Conservation (phyloP, 805 yeast species). For the Ogataea ramenticola region DNA sequence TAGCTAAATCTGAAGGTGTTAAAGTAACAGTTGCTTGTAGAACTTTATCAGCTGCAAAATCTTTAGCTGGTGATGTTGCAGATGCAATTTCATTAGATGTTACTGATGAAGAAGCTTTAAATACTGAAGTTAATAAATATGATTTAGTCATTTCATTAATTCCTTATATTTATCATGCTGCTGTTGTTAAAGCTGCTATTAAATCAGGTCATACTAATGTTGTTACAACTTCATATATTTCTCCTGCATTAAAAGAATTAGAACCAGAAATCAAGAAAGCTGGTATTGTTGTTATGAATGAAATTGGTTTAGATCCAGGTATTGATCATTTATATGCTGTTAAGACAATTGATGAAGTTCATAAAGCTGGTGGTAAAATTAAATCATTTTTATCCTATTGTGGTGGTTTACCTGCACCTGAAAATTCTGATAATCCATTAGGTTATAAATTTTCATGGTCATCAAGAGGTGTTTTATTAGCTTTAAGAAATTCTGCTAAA, state of each 20-base stretch:
- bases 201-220: slow-evolving; percentile 77
- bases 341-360: slow-evolving; percentile 96
- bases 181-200: slow-evolving; percentile 90
- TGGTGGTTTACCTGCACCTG: slow-evolving; percentile 99
- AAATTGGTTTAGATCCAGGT: slow-evolving; percentile 98
- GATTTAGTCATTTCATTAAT: slow-evolving; percentile 92
- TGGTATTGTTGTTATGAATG: slow-evolving; percentile 96
- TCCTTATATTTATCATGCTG: slow-evolving; percentile 91
- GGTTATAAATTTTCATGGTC: slow-evolving; percentile 99
- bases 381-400: slow-evolving; percentile 93
- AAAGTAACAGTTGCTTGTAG: slow-evolving; percentile 96
- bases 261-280: slow-evolving; percentile 87
- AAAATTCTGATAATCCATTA: slow-evolving; percentile 93
- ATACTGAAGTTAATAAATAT: slow-evolving; percentile 64
- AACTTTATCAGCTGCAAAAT: slow-evolving; percentile 80
- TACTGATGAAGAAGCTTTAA: slow-evolving; percentile 67
- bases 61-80: slow-evolving; percentile 74
- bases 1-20: slow-evolving; percentile 68
- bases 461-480: slow-evolving; percentile 94
- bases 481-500: slow-evolving; percentile 88
- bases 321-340: slow-evolving; percentile 97
- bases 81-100: slow-evolving; percentile 87
- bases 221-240: slow-evolving; percentile 95
- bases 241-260: slow-evolving; percentile 81
- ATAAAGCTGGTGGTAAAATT: slow-evolving; percentile 83